Conservation (phyloP, 352 stramenopile genomes). For the Phytopythium montanum region DNA sequence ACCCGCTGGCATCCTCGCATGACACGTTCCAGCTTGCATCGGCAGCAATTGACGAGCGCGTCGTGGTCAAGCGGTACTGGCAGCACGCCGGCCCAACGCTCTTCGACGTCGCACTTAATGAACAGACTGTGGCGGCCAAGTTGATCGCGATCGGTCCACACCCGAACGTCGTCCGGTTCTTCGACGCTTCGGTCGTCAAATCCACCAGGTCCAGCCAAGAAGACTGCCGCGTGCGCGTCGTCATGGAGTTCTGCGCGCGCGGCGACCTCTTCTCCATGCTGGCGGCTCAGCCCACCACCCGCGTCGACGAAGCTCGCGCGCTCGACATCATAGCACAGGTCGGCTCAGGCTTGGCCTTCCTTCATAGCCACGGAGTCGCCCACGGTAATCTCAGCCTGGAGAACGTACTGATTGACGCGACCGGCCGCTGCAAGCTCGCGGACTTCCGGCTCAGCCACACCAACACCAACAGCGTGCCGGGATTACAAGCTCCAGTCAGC, state of each 20-base stretch:
- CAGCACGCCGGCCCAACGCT: neutral
- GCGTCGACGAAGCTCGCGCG: constrained; percentile 10
- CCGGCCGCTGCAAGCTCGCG: constrained; percentile 29
- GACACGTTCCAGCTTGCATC: neutral
- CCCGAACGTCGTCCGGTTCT: constrained; percentile 18
- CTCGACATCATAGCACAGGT: constrained; percentile 19
- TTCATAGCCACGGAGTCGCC: constrained; percentile 11
- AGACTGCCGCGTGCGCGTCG: constrained; percentile 14
- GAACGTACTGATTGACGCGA: constrained; percentile 29
- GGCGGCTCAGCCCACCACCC: neutral
- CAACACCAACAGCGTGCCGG: neutral
- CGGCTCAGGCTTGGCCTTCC: constrained; percentile 7
- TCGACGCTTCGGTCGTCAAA: constrained; percentile 3
- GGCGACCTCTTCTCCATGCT: constrained; percentile 25
- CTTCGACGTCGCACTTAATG: neutral
- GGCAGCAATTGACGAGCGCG: neutral
- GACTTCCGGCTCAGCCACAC: constrained; percentile 29
- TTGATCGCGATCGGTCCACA: constrained; percentile 12
- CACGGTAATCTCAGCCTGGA: constrained; percentile 39
- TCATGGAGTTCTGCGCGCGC: constrained; percentile 34
- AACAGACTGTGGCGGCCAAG: neutral
- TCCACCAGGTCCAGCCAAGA: neutral
- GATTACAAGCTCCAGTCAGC: neutral
- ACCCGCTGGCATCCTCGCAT: neutral
- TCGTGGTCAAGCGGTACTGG: constrained; percentile 5